These are phyloP conservation scores for Stagonosporopsis tanaceti DNA, from an alignment of 2,329 filamentous ascomycete genomes.

Conservation along the genomic window DNA sequence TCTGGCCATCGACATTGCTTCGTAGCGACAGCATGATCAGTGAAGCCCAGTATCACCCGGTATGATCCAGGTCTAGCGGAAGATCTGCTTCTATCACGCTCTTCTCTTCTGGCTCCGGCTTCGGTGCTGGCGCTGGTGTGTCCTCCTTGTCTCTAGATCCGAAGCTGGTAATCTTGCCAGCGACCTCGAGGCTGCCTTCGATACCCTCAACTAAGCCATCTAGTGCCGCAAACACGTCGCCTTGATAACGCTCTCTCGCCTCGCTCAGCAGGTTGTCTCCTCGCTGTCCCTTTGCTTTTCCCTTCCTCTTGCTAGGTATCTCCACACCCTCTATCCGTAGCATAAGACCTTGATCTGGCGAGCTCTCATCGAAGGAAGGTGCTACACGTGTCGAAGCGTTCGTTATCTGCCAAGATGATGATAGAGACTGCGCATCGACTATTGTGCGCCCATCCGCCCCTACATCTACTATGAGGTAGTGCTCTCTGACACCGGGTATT, in stretches of 20 bases:
- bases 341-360: slow-evolving; percentile 61
- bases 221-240: slow-evolving; percentile 47
- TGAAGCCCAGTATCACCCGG: background rate
- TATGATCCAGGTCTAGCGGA: slow-evolving; percentile 1
- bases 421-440: slow-evolving; percentile 74
- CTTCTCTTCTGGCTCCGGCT: slow-evolving; percentile 3
- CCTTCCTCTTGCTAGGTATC: slow-evolving; percentile 41
- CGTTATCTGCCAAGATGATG: slow-evolving; percentile 74
- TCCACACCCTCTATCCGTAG: slow-evolving; percentile 67
- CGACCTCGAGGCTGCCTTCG: slow-evolving; percentile 45
- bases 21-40: background rate
- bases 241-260: slow-evolving; percentile 41
- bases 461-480: slow-evolving; percentile 66
- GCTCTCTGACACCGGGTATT: slow-evolving; percentile 59
- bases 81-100: background rate
- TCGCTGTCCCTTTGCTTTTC: slow-evolving; percentile 39
- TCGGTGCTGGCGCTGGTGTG: background rate
- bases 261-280: slow-evolving; percentile 40
- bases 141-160: slow-evolving; percentile 18
- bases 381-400: slow-evolving; percentile 63
- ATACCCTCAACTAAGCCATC: slow-evolving; percentile 49
- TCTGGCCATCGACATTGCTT: background rate
- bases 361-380: slow-evolving; percentile 67
- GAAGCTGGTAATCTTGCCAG: slow-evolving; percentile 42
- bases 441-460: slow-evolving; percentile 60